Percentiles rank a stretch among this genome's conserved stretches.
These are phyloP conservation scores for Austroboletus novae-zelandiae DNA, from an alignment of 1,284 basidiomycete species.

Conservation along the genomic window DNA sequence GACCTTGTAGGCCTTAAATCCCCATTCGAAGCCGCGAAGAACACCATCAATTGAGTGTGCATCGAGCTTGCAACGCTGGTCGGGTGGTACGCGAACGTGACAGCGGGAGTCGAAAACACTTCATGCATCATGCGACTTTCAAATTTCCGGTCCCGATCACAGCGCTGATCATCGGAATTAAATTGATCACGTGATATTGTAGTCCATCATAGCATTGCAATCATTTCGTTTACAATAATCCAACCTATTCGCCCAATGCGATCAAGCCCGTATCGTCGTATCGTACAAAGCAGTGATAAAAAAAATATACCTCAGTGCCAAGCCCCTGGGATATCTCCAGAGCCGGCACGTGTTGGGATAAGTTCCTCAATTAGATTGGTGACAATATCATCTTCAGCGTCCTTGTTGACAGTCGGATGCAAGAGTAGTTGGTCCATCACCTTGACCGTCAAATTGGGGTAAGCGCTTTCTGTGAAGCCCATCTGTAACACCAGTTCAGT, in stretches of 20 bases:
- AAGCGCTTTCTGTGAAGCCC: conserved; percentile 60
- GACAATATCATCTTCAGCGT: conserved; percentile 61
- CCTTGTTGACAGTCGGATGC: conserved; percentile 43
- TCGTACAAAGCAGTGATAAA: conserved; percentile 14
- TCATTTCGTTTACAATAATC: not conserved
- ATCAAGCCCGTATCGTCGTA: not conserved
- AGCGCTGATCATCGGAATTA: too few relatives aligned
- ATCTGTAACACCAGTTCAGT: conserved; percentile 46
- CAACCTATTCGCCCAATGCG: not conserved
- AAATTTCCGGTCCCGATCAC: too few relatives aligned
- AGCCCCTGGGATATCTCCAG: conserved; percentile 39
- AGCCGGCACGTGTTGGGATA: conserved; percentile 29
- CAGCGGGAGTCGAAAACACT: too few relatives aligned
- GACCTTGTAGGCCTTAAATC: too few relatives aligned
- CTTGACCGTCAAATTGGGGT: conserved; percentile 51
- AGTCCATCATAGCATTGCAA: too few relatives aligned
- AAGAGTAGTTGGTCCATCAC: conserved; percentile 50
- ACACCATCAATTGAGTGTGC: too few relatives aligned
- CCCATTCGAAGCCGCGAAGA: too few relatives aligned
- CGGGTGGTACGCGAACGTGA: too few relatives aligned
- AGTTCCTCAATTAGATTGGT: conserved; percentile 63
- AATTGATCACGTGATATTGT: too few relatives aligned
- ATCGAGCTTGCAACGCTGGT: too few relatives aligned
- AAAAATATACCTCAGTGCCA: conserved; percentile 32
- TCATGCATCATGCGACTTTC: too few relatives aligned